Conservation (phyloP, 1,284 basidiomycete genomes). For the Somion occarium region DNA sequence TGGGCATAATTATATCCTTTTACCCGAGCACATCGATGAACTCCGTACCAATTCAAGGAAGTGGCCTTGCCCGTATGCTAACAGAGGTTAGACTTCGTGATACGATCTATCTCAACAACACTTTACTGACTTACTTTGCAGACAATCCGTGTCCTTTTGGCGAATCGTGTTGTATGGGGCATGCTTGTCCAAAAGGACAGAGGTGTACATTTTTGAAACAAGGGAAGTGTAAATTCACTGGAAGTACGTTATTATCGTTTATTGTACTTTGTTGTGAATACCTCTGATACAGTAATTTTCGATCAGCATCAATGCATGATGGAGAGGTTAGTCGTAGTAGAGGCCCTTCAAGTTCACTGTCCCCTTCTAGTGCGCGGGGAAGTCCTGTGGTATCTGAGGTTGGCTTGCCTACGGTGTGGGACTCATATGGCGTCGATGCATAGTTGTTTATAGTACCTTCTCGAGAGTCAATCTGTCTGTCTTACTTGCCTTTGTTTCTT, state of each 20-base stretch:
- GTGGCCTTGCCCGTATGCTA: slow-evolving; percentile 33
- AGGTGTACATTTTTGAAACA: slow-evolving; percentile 29
- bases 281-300: no score
- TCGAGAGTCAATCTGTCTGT: no score
- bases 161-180: slow-evolving; percentile 29
- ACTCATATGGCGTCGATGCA: no score
- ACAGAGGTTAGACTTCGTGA: slow-evolving; percentile 24
- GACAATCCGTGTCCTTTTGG: slow-evolving; percentile 28
- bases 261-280: not conserved
- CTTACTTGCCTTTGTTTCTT: no score
- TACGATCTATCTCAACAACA: not conserved
- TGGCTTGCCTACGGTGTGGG: not conserved
- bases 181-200: slow-evolving; percentile 29
- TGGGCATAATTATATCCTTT: slow-evolving; percentile 35
- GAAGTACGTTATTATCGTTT: slow-evolving; percentile 22
- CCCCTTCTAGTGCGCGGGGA: not conserved
- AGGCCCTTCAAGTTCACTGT: not conserved
- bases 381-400: not conserved
- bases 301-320: no score
- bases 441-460: no score
- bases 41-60: slow-evolving; percentile 35
- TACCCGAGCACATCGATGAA: slow-evolving; percentile 28
- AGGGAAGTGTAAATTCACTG: slow-evolving; percentile 32
- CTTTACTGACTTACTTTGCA: slow-evolving; percentile 9
- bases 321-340: no score